Evolutionary conservation across 305 asterid species (phyloP).

Genomic region (Ruellia speciosa): DNA sequence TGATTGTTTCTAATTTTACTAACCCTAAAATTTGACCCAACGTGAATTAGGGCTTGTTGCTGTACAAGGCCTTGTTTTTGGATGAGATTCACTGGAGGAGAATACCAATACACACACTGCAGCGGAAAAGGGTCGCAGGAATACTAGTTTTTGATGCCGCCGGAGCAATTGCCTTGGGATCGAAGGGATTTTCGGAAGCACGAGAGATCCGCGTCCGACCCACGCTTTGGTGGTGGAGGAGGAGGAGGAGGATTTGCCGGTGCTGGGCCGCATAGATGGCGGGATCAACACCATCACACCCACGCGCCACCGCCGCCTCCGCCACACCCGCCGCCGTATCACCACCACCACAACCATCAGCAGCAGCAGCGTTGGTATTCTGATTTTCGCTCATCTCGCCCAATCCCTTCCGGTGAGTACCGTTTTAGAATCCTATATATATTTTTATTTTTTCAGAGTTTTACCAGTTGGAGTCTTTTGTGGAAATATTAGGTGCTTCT

Average conservation of each 20-base stretch:
- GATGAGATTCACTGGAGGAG: background rate
- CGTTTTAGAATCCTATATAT: background rate
- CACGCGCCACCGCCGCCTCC: conserved; percentile 29
- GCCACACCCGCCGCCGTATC: conserved; percentile 29
- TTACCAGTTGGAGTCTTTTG: background rate
- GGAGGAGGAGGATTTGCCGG: conserved; percentile 34
- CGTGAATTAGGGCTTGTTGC: background rate
- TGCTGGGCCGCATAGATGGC: conserved; percentile 46
- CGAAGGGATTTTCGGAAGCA: conserved; percentile 48
- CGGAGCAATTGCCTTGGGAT: conserved; percentile 51
- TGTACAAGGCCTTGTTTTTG: background rate
- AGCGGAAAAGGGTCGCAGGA: conserved; percentile 15
- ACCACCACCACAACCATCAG: conserved; percentile 29
- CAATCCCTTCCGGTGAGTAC: conserved; percentile 66
- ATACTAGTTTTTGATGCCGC: conserved; percentile 37
- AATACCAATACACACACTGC: background rate
- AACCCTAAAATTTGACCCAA: background rate
- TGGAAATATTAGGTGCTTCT: background rate
- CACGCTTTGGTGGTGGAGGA: conserved; percentile 39
- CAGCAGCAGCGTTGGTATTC: conserved; percentile 48
- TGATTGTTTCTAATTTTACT: background rate
- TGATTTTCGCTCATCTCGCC: conserved; percentile 63
- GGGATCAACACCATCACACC: conserved; percentile 54
- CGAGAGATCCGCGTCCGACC: conserved; percentile 45
- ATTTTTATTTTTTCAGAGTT: background rate